Conservation (phyloP, 805 yeast species). For the Metschnikowia sp. region DNA sequence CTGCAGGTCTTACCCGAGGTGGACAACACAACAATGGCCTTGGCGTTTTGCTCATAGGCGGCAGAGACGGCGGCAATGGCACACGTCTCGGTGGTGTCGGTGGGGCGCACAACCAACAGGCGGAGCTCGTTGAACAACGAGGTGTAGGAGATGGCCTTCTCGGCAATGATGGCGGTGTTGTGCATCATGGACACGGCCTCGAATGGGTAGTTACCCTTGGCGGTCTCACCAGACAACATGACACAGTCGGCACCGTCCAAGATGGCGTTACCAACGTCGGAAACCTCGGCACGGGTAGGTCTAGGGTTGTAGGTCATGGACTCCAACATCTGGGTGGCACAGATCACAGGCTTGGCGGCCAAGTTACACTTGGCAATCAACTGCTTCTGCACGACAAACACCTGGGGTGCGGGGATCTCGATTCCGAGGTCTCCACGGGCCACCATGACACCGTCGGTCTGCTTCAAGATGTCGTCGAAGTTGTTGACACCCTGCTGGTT, state of each 20-base stretch:
- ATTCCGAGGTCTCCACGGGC: slow-evolving; percentile 99
- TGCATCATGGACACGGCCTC: slow-evolving; percentile 99
- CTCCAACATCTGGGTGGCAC: slow-evolving; percentile 99
- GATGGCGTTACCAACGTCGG: slow-evolving; percentile 98
- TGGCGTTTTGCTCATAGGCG: slow-evolving; percentile 92
- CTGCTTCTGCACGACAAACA: slow-evolving; percentile 97
- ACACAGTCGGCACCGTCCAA: slow-evolving; percentile 99
- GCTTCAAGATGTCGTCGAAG: slow-evolving; percentile 91
- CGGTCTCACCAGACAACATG: slow-evolving; percentile 99
- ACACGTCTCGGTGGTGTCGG: slow-evolving; percentile 92
- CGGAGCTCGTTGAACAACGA: slow-evolving; percentile 84
- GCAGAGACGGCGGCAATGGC: slow-evolving; percentile 97
- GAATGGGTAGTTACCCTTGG: slow-evolving; percentile 97
- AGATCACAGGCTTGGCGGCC: slow-evolving; percentile 98
- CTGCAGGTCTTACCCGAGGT: slow-evolving; percentile 95
- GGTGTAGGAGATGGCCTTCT: slow-evolving; percentile 90
- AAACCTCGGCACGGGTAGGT: slow-evolving; percentile 99
- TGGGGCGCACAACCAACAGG: slow-evolving; percentile 80
- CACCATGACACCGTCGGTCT: slow-evolving; percentile 99
- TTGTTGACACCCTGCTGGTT: slow-evolving; percentile 99
- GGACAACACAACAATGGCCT: slow-evolving; percentile 94
- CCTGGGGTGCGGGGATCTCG: slow-evolving; percentile 99
- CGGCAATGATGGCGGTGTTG: slow-evolving; percentile 94
- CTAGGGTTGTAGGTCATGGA: slow-evolving; percentile 99
- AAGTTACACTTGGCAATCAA: slow-evolving; percentile 98